A percentile compares a stretch with the other conserved stretches of the same genome.
These are phyloP conservation scores for Taphrina pruni DNA, from an alignment of 1,139 yeast genomes.

Conservation along the genomic window DNA sequence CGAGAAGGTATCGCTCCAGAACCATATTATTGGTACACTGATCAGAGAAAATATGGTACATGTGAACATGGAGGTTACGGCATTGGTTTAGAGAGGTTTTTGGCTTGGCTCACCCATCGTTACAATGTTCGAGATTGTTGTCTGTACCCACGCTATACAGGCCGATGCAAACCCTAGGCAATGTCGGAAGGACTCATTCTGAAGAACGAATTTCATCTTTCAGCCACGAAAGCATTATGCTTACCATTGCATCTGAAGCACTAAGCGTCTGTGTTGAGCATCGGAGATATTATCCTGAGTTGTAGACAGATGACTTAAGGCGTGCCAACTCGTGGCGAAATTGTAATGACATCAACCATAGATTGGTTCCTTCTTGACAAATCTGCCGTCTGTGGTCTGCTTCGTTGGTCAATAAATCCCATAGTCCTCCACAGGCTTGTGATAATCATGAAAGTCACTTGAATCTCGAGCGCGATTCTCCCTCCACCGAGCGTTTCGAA, in stretches of 20 bases:
- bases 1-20: slow-evolving; percentile 86
- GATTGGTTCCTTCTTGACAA: background rate
- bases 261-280: too few species aligned
- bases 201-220: too few species aligned
- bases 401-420: background rate
- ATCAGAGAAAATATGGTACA: slow-evolving; percentile 95
- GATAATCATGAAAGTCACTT: slow-evolving; percentile 2
- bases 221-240: too few species aligned
- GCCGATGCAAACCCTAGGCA: slow-evolving; percentile 88
- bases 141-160: slow-evolving; percentile 95
- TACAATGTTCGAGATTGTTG: slow-evolving; percentile 84
- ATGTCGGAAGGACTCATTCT: too few species aligned
- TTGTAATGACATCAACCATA: too few species aligned
- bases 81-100: slow-evolving; percentile 93
- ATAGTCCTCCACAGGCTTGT: background rate
- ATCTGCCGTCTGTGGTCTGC: background rate
- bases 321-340: too few species aligned
- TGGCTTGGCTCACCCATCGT: slow-evolving; percentile 97
- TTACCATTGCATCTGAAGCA: too few species aligned
- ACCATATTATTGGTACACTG: slow-evolving; percentile 92
- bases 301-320: too few species aligned
- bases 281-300: too few species aligned
- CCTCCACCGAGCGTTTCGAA: slow-evolving; percentile 10
- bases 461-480: background rate
- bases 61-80: slow-evolving; percentile 99